Percentiles rank a stretch among this genome's conserved stretches.
Conservation (phyloP, 2,329 filamentous ascomycete genomes). For the Apiospora saccharicola region DNA sequence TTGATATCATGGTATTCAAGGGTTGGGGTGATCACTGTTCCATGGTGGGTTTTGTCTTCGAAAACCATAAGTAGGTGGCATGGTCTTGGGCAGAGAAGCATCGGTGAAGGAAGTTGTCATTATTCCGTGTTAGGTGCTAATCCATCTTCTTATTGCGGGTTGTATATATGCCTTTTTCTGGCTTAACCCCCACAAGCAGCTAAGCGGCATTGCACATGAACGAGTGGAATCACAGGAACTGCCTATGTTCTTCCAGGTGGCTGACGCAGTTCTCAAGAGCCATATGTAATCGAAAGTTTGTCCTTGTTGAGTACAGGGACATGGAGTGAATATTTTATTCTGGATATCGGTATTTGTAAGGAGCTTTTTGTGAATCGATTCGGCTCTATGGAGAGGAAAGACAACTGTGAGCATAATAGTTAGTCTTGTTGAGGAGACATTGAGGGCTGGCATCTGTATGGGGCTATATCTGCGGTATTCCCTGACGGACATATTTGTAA, state of each 20-base stretch:
- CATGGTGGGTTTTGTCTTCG: background rate
- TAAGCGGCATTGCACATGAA: background rate
- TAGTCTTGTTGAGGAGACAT: background rate
- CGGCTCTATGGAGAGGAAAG: background rate
- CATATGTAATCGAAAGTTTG: background rate
- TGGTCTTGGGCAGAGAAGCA: background rate
- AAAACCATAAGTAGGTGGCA: background rate
- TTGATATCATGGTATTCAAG: background rate
- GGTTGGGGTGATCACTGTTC: background rate
- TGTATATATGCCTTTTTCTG: background rate
- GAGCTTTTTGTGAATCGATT: background rate
- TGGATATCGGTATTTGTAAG: background rate
- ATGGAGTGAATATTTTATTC: background rate
- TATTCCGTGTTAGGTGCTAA: background rate
- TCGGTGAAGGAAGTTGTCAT: background rate
- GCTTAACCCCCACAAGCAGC: no score
- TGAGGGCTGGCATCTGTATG: background rate
- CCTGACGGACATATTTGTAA: background rate
- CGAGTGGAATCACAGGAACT: background rate
- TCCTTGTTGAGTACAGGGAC: background rate
- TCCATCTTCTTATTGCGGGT: background rate
- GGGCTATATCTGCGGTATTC: background rate
- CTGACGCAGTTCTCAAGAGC: background rate
- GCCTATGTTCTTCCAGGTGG: background rate
- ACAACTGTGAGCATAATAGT: background rate